phyloP scores from a whole-genome alignment of 2,329 filamentous ascomycete genomes.

The Graphilbum ipis-grandicollis region DNA sequence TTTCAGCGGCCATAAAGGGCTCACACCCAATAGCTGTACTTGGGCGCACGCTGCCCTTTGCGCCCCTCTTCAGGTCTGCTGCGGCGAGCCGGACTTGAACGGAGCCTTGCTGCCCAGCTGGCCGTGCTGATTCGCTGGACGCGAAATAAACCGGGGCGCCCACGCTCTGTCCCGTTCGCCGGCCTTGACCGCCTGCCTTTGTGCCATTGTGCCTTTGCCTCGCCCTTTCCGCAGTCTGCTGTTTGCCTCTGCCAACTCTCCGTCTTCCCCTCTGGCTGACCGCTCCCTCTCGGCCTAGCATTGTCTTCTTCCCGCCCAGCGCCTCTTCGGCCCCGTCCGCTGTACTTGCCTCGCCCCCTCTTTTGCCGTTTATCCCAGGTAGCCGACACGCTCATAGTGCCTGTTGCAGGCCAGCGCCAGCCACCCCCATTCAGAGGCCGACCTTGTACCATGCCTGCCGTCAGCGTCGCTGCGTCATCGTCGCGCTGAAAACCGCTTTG shows the following conservation, averaged over 20 bases:
- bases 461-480: neutral
- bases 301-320: too few relatives aligned
- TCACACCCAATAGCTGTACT: too few relatives aligned
- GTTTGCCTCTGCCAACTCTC: neutral
- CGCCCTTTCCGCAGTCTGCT: neutral
- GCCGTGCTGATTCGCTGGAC: neutral
- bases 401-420: too few relatives aligned
- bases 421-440: neutral
- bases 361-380: too few relatives aligned
- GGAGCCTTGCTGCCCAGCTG: conserved; percentile 1
- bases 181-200: conserved; percentile 5
- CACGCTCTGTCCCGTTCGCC: neutral
- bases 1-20: too few relatives aligned
- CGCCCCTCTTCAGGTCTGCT: neutral
- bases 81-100: neutral
- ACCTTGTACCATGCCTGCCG: neutral
- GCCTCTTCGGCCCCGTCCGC: too few relatives aligned
- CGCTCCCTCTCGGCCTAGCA: too few relatives aligned
- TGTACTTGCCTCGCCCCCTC: too few relatives aligned
- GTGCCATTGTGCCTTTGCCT: neutral
- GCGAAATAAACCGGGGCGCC: conserved; percentile 1
- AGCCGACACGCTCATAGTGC: too few relatives aligned
- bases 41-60: too few relatives aligned
- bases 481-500: neutral
- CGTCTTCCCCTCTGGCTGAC: neutral